These are phyloP conservation scores for Aaosphaeria pasadenensis DNA, from an alignment of 2,329 filamentous ascomycete species.

Conservation along the genomic window DNA sequence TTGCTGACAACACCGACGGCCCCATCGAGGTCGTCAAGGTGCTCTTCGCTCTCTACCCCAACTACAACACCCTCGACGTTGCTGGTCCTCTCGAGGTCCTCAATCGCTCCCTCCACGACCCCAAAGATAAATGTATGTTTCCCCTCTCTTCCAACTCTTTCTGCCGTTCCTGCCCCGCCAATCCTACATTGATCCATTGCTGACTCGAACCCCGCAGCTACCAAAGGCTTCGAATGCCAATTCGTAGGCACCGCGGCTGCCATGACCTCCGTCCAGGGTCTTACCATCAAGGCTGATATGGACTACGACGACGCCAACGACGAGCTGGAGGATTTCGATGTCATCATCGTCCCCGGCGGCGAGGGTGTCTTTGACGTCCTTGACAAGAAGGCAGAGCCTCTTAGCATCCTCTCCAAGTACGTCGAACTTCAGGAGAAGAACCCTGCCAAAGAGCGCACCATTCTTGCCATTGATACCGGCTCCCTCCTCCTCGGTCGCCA, in stretches of 20 bases:
- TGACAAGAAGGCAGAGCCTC: constrained; percentile 58
- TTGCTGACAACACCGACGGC: constrained; percentile 36
- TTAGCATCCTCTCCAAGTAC: constrained; percentile 71
- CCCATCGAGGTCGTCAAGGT: constrained; percentile 61
- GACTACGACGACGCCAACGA: constrained; percentile 76
- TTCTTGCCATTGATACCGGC: constrained; percentile 78
- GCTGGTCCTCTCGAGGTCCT: constrained; percentile 59
- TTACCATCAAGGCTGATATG: constrained; percentile 71
- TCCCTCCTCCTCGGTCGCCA: constrained; percentile 73
- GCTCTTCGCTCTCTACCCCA: constrained; percentile 56
- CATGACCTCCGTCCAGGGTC: constrained; percentile 59
- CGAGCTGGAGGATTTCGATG: constrained; percentile 70
- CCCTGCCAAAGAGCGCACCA: constrained; percentile 73
- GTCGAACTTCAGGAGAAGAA: constrained; percentile 77
- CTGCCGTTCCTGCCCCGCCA: not conserved
- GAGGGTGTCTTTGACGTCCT: constrained; percentile 59
- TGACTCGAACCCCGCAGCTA: constrained; percentile 37
- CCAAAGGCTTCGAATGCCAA: constrained; percentile 54
- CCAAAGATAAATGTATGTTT: constrained; percentile 49
- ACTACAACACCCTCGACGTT: constrained; percentile 57
- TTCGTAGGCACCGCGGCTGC: constrained; percentile 47
- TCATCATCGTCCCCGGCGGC: constrained; percentile 76
- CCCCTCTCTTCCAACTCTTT: not conserved
- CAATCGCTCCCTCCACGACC: constrained; percentile 51
- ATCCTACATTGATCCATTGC: constrained; percentile 2